Evolutionary conservation across 176 grass and related monocot species (phyloP), one percentile per base, ranked within the genome.

Genomic region (Alloteropsis semialata): DNA sequence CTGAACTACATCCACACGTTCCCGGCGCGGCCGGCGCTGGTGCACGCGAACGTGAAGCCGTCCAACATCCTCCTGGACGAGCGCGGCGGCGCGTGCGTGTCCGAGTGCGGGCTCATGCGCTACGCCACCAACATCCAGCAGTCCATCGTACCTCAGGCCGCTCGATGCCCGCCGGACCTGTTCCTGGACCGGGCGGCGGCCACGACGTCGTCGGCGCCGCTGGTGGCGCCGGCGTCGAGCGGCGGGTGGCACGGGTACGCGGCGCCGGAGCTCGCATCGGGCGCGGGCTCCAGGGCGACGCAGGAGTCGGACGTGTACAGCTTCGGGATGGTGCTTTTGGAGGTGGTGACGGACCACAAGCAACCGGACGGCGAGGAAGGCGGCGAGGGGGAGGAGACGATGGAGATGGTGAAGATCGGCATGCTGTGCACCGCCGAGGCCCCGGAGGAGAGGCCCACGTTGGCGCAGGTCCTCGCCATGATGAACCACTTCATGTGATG

Each of bases 21-120:
- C 72, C 88, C 85, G 42, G 88, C 77, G 41, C 27, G 90, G 24
- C 75, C 87, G 15, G 39, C 69, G 29, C 79, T 88, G 39, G 93
- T 91, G 53, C 93, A 93, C 84, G 93, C 83, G 3, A 96, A 88
- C 85, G 65, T 96, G 71, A 96, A 93, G 83, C 93, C 93, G 50
- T 88, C 93, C 17, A 96, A 96, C 85, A 88, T 96, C 54, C 90
- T 96, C 18, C 27, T 96, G 19, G 90, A 93, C 54, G 93, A 96
- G 72, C 88, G 85, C 63, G 88, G 90, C 65, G 89, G 55, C 17
- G 90, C 85, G 34, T 88, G 90, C 88, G 72, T 96, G 15, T 83
- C 93, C 6, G 93, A 96, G 81, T 88, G 90, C 79, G 90, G 93
- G 3, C 60, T 96, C 59, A 91, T 93, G 88, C 75, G 86, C 69